Base-by-base conservation (phyloP, 306 rosid genomes). In the Canavalia ensiformis region DNA sequence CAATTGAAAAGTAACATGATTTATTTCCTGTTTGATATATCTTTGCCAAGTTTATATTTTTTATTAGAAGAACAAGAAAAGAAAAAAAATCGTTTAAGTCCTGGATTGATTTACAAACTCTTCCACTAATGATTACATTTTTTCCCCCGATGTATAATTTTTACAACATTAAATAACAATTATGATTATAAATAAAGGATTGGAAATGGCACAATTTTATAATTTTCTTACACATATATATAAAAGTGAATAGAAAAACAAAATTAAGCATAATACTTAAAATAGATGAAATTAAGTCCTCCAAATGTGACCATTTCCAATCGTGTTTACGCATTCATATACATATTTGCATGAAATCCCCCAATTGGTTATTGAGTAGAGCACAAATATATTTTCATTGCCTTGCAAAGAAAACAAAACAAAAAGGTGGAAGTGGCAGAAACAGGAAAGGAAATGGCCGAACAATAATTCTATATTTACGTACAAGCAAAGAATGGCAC, bases 401-500 rank as follows among this genome's bases (percentile, higher is more conserved):
- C 82, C 4, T 72, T 51, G 75, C 42, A 67, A 54, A 75, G 49
- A 11, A 75, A 78, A 82, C 58, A 74, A 74, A 73, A 42, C 35
- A 81, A 80, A 78, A 70, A 51, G 41, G 81, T 2, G 78, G 35
- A 67, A 68, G 82, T 30, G 70, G 80, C 72, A 56, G 29, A 69
- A 86, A 83, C 85, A 86, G 70, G 68, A 79, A 80, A 35, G 82
- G 75, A 80, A 84, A 84, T 80, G 79, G 66, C 72, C 3, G 55
- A 59, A 42, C 34, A 62, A 75, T 68, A 74, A 69, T 41, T 41
- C 3, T 70, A 80, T 81, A 81, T 62, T 75, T 84, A 84, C 63
- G 88, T 79, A 84, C 84, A 84, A 59, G 66, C 47, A 79, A 84
- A 84, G 84, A 84, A 84, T 84, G 67, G 35, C 55, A 72, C 66